phyloP scores from a whole-genome alignment of 345 rosid species.

The Cochlearia excelsa region DNA sequence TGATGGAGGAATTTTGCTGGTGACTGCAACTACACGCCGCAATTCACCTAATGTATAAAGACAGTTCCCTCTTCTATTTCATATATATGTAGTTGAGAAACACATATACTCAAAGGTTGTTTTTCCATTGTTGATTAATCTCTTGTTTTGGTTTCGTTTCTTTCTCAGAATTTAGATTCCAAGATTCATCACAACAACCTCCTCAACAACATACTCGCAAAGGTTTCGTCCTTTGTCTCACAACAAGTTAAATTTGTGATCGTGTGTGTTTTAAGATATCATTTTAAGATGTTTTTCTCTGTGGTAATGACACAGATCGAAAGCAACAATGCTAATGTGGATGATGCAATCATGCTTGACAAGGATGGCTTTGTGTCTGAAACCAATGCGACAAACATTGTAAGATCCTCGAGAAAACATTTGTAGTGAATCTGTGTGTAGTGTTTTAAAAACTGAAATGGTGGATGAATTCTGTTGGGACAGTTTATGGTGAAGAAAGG shows the following conservation, averaged over 20 bases:
- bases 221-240: slow-evolving; percentile 44
- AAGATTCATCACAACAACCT: slow-evolving; percentile 97
- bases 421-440: neutral
- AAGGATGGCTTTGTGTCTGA: slow-evolving; percentile 89
- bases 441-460: neutral
- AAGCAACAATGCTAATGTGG: slow-evolving; percentile 78
- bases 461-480: neutral
- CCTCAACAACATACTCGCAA: slow-evolving; percentile 85
- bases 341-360: slow-evolving; percentile 94
- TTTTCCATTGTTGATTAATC: neutral
- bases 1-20: slow-evolving; percentile 64
- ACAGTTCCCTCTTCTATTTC: neutral
- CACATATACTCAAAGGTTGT: slow-evolving; percentile 1
- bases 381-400: slow-evolving; percentile 92
- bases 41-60: slow-evolving; percentile 79
- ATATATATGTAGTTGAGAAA: neutral
- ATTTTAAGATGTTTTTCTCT: neutral
- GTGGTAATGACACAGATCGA: slow-evolving; percentile 50
- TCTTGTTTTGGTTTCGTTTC: neutral
- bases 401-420: slow-evolving; percentile 36
- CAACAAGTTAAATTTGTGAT: slow-evolving; percentile 1
- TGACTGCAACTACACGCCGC: slow-evolving; percentile 91
- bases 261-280: neutral
- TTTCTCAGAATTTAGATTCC: slow-evolving; percentile 79
- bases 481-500: slow-evolving; percentile 92